A percentile compares a stretch with the other conserved stretches of the same genome.
phyloP scores from a whole-genome alignment of 2,329 filamentous ascomycete genomes.

The Herpotrichia juniperi region DNA sequence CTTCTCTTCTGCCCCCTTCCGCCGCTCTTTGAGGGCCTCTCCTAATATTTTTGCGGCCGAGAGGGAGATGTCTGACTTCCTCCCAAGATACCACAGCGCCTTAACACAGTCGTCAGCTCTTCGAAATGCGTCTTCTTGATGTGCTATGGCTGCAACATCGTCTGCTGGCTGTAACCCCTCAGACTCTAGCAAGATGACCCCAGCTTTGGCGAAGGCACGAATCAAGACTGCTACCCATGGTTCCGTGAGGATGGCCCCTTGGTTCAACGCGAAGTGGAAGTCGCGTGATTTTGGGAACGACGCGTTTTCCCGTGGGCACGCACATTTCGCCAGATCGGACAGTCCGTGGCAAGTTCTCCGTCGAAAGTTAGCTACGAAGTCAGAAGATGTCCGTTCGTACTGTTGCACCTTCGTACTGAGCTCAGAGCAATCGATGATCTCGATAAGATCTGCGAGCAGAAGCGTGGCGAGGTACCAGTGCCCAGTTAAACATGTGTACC shows the following conservation, averaged over 20 bases:
- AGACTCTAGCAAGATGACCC: slow-evolving; percentile 47
- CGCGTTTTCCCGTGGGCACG: slow-evolving; percentile 41
- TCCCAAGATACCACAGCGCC: slow-evolving; percentile 61
- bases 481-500: slow-evolving; percentile 63
- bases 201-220: slow-evolving; percentile 59
- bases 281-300: slow-evolving; percentile 45
- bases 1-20: slow-evolving; percentile 26
- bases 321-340: slow-evolving; percentile 56
- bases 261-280: slow-evolving; percentile 61
- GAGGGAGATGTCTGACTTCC: slow-evolving; percentile 61
- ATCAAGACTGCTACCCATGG: slow-evolving; percentile 65
- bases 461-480: slow-evolving; percentile 65
- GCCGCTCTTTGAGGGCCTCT: slow-evolving; percentile 37
- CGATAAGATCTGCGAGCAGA: slow-evolving; percentile 61
- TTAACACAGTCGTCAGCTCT: slow-evolving; percentile 58
- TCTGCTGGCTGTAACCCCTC: slow-evolving; percentile 23
- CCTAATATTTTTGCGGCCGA: slow-evolving; percentile 47
- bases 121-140: slow-evolving; percentile 35
- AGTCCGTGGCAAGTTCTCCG: slow-evolving; percentile 54
- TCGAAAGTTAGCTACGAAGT: slow-evolving; percentile 51
- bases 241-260: slow-evolving; percentile 64
- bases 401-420: slow-evolving; percentile 29
- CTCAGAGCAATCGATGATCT: slow-evolving; percentile 54
- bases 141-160: slow-evolving; percentile 1
- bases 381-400: slow-evolving; percentile 27